Evolutionary conservation across 2,329 filamentous ascomycete genomes (phyloP).

Genomic region (Colletotrichum costaricense): DNA sequence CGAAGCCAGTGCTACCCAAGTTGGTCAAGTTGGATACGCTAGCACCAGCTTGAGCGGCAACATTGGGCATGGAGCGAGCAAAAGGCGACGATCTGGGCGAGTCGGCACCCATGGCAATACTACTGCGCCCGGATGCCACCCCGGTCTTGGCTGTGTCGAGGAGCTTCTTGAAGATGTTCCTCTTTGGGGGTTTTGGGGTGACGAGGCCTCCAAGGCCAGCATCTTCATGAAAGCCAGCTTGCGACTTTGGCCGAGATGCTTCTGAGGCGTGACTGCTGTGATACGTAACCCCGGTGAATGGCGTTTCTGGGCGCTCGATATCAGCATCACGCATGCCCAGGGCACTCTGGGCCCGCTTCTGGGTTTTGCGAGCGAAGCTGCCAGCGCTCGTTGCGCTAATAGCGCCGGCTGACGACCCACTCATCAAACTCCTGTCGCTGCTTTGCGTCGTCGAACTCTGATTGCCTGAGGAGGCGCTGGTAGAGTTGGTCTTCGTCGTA

Average conservation of each 20-base stretch:
- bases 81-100: slow-evolving; percentile 56
- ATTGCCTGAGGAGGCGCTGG: slow-evolving; percentile 79
- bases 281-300: slow-evolving; percentile 85
- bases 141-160: slow-evolving; percentile 94
- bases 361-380: slow-evolving; percentile 84
- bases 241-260: slow-evolving; percentile 71
- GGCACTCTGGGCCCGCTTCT: slow-evolving; percentile 72
- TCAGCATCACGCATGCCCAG: slow-evolving; percentile 70
- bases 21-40: slow-evolving; percentile 43
- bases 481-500: slow-evolving; percentile 88
- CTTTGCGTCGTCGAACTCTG: slow-evolving; percentile 80
- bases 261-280: slow-evolving; percentile 86
- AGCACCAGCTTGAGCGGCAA: slow-evolving; percentile 59
- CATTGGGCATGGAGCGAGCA: slow-evolving; percentile 53
- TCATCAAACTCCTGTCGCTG: slow-evolving; percentile 92
- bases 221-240: slow-evolving; percentile 74
- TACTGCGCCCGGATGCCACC: slow-evolving; percentile 88
- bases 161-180: slow-evolving; percentile 95
- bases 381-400: slow-evolving; percentile 97
- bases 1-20: slow-evolving; percentile 48
- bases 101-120: slow-evolving; percentile 73
- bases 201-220: slow-evolving; percentile 83
- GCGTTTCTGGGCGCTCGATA: slow-evolving; percentile 67
- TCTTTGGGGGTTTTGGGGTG: slow-evolving; percentile 81
- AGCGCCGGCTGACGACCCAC: slow-evolving; percentile 87